Evolutionary conservation across 2,329 filamentous ascomycete genomes (phyloP).

Genomic region (Microsporum canis): DNA sequence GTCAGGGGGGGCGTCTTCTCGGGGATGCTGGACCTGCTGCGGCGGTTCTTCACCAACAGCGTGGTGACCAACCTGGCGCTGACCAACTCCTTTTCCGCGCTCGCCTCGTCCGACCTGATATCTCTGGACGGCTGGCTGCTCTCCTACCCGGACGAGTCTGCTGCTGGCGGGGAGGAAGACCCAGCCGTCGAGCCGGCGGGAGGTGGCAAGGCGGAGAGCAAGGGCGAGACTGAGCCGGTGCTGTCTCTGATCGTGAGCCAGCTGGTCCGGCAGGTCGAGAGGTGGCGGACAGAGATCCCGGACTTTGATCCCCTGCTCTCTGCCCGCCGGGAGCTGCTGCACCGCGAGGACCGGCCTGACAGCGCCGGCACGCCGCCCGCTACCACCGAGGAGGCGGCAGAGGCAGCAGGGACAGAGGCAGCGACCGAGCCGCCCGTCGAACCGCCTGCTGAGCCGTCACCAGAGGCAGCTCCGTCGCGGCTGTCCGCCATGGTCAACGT

Average conservation of each 20-base stretch:
- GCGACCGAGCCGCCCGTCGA: background rate
- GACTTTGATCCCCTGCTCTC: slow-evolving; percentile 62
- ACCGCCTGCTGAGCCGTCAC: background rate
- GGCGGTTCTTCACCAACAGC: slow-evolving; percentile 77
- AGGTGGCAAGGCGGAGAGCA: slow-evolving; percentile 13
- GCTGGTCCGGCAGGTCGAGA: slow-evolving; percentile 51
- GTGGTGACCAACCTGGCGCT: slow-evolving; percentile 83
- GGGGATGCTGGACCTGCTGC: slow-evolving; percentile 48
- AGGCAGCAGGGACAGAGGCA: background rate
- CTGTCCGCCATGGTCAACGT: background rate
- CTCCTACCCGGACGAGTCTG: slow-evolving; percentile 48
- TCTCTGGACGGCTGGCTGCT: slow-evolving; percentile 84
- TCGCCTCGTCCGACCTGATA: slow-evolving; percentile 76
- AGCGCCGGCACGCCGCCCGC: background rate
- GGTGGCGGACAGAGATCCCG: slow-evolving; percentile 53
- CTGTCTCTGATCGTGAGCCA: slow-evolving; percentile 48
- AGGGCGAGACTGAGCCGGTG: slow-evolving; percentile 21
- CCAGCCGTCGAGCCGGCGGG: background rate
- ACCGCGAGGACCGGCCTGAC: slow-evolving; percentile 20
- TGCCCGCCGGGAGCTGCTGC: slow-evolving; percentile 41
- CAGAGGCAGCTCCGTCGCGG: background rate
- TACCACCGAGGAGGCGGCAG: background rate
- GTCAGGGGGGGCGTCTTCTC: slow-evolving; percentile 49
- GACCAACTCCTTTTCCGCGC: slow-evolving; percentile 69
- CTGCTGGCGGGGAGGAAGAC: background rate